Base-by-base conservation (phyloP, 2,329 filamentous ascomycete genomes). In the Neospermospora avenae region DNA sequence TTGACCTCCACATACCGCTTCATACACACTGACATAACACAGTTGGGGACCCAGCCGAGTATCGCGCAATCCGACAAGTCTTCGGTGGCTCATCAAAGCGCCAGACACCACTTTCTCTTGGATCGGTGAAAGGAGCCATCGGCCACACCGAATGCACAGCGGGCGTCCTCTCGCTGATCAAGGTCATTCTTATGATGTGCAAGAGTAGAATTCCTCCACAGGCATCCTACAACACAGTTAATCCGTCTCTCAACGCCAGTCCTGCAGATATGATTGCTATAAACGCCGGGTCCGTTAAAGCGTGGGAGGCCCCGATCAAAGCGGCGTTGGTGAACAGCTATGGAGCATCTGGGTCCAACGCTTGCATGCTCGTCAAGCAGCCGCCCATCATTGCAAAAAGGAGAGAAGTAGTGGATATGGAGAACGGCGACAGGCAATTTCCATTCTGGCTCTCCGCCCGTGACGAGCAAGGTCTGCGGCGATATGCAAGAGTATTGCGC, bases 41-140 rank as follows among this genome's bases (percentile, higher is more conserved):
- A 16, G 60, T 56, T 31, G 65, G 64, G n/a, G 65, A 67, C 45
- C 65, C 64, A 24, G 41, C 66, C n/a, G 65, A 67, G 44, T 31
- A 57, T 20, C 39, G 28, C 10, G 63, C 62, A 6, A 53, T 65
- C 16, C 31, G 54, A 28, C 8, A 16, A 6, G 56, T 53, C 25
- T 63, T 63, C 41, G 58, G 55, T 20, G 54, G 44, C 5, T 24
- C 58, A 28, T n/a, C n/a, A n/a, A n/a, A 52, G 11, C 14, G 48
- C 34, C 25, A 52, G 34, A 10, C 11, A 10, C 11, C 11, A 37
- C 11, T 37, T 14, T 14, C 3, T 11, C 11, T 37, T 37, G 34
- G 34, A 10, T 37, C 34, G 11, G 16, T 37, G 11, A 37, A 37
- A 37, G 34, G 11, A 14, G 16, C 11, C 34, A 37, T 37, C 8